Percentiles rank a stretch among this genome's conserved stretches.
Conservation (phyloP, 2,329 filamentous ascomycete genomes). For the Venturia carpophila region DNA sequence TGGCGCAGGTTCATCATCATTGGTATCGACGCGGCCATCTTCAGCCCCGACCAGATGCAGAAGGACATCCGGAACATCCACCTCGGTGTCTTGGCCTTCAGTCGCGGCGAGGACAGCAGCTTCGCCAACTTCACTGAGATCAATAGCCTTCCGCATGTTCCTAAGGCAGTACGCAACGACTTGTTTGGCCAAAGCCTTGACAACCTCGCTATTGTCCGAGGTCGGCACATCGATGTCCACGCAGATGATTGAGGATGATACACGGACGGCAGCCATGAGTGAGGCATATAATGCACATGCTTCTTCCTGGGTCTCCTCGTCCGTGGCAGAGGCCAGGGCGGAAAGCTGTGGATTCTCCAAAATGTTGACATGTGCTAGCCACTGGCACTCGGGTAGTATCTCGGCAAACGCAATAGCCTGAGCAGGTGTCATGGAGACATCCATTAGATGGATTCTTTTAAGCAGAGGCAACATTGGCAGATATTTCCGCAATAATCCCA, state of each 20-base stretch:
- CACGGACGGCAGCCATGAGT: conserved; percentile 74
- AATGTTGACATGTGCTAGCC: conserved; percentile 78
- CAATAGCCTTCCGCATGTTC: conserved; percentile 76
- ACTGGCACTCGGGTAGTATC: conserved; percentile 73
- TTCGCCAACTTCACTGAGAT: conserved; percentile 39
- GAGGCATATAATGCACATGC: conserved; percentile 91
- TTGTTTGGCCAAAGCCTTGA: conserved; percentile 86
- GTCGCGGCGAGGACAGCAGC: conserved; percentile 36
- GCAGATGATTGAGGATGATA: conserved; percentile 76
- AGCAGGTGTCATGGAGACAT: conserved; percentile 75
- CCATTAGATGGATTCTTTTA: conserved; percentile 77
- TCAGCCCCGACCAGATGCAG: conserved; percentile 77
- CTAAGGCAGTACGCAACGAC: conserved; percentile 90
- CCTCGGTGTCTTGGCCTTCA: conserved; percentile 41
- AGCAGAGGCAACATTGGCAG: conserved; percentile 69
- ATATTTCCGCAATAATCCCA: conserved; percentile 70
- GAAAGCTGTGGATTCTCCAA: conserved; percentile 70
- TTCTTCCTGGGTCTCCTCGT: conserved; percentile 79
- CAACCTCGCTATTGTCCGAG: conserved; percentile 74
- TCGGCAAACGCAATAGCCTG: conserved; percentile 89
- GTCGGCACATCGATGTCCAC: conserved; percentile 86
- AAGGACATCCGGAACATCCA: conserved; percentile 72
- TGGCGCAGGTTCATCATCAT: conserved; percentile 54
- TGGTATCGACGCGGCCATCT: conserved; percentile 22
- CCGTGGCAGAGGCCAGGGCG: conserved; percentile 63